These are phyloP conservation scores for Candida sonorensis DNA, from an alignment of 805 yeast genomes.

Conservation along the genomic window DNA sequence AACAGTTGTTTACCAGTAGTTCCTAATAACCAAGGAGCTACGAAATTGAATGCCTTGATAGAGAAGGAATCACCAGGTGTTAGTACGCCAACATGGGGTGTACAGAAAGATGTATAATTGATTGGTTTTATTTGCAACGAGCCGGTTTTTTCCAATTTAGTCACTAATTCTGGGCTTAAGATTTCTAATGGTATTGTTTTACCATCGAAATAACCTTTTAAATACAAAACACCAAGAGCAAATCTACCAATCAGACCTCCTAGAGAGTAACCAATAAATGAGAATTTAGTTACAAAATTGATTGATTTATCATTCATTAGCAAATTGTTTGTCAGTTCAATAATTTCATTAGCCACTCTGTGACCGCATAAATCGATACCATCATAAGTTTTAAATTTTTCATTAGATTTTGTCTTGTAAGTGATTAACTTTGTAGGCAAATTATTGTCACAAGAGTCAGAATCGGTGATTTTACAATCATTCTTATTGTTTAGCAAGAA, in stretches of 20 bases:
- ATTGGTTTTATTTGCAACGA: constrained; percentile 41
- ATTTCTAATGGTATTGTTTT: neutral
- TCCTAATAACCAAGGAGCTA: constrained; percentile 63
- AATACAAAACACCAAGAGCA: constrained; percentile 64
- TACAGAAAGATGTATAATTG: constrained; percentile 53
- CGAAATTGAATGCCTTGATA: constrained; percentile 48
- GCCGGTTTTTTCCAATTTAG: no score
- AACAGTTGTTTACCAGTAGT: constrained; percentile 72
- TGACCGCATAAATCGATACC: constrained; percentile 83
- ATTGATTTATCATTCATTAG: constrained; percentile 3
- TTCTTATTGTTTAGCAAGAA: constrained; percentile 18
- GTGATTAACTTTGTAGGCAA: constrained; percentile 34
- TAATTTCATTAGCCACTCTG: constrained; percentile 64
- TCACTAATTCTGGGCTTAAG: no score
- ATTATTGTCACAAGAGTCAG: no score
- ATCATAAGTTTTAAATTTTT: constrained; percentile 75
- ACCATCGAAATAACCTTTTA: constrained; percentile 41
- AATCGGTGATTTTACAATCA: constrained; percentile 18
- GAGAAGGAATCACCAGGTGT: constrained; percentile 51
- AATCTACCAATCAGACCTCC: constrained; percentile 84
- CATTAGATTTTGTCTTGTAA: constrained; percentile 51
- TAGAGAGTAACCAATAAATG: constrained; percentile 79
- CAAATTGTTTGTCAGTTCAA: constrained; percentile 27
- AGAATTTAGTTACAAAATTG: constrained; percentile 53
- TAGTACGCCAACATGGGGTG: constrained; percentile 65